phyloP scores from a whole-genome alignment of 148 eudicot genomes.

The Dysphania ambrosioides region DNA sequence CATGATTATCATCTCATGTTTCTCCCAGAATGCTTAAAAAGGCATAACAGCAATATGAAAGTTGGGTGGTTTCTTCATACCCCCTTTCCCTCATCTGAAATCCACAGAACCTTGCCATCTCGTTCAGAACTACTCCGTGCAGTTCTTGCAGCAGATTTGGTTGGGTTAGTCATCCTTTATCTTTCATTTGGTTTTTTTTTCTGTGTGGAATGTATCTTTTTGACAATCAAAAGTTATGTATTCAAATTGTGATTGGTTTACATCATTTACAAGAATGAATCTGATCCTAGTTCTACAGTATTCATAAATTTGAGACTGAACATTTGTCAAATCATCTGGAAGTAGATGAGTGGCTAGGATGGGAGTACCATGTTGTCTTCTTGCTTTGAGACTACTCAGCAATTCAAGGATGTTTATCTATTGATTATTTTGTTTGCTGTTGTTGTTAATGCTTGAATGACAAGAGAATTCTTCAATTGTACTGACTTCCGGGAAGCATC shows the following conservation, averaged over 20 bases:
- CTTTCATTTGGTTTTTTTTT: background rate
- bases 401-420: background rate
- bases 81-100: slow-evolving; percentile 95
- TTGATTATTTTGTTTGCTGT: background rate
- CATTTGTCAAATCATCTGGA: background rate
- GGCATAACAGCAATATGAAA: slow-evolving; percentile 62
- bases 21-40: slow-evolving; percentile 76
- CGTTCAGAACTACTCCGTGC: slow-evolving; percentile 73
- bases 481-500: background rate
- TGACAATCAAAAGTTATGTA: background rate
- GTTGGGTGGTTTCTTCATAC: slow-evolving; percentile 97
- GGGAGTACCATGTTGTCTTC: background rate
- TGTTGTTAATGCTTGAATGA: slow-evolving; percentile 1
- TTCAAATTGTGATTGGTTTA: background rate
- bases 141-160: slow-evolving; percentile 83
- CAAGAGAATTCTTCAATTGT: background rate
- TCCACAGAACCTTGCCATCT: slow-evolving; percentile 86
- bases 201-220: background rate
- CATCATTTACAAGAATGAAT: background rate
- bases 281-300: background rate
- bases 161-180: slow-evolving; percentile 52
- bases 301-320: background rate
- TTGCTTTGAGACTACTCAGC: background rate
- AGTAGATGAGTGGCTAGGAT: background rate
- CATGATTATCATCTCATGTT: slow-evolving; percentile 97